Percentiles rank a stretch among this genome's conserved stretches.
Evolutionary conservation across 176 grass and related monocot genomes (phyloP).

Genomic region (Bromus sterilis): DNA sequence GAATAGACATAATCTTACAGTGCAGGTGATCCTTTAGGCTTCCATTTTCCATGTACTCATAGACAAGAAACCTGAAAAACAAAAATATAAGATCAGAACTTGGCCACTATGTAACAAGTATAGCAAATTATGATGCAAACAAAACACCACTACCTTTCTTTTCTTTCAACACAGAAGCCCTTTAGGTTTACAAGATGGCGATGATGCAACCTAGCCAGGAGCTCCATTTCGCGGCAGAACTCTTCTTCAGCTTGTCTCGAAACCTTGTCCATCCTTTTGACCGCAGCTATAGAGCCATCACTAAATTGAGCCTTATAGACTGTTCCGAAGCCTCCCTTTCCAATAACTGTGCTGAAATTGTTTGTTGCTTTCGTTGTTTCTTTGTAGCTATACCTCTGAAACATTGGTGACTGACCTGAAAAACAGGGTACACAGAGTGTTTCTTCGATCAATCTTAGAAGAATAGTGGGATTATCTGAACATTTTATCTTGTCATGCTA

Average conservation of each 20-base stretch:
- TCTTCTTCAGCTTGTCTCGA: conserved; percentile 95
- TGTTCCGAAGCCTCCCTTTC: conserved; percentile 97
- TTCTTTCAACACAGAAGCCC: conserved; percentile 82
- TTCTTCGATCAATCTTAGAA: not conserved
- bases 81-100: not conserved
- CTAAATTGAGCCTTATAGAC: conserved; percentile 79
- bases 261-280: conserved; percentile 96
- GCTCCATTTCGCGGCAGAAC: conserved; percentile 92
- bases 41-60: conserved; percentile 98
- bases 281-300: conserved; percentile 65
- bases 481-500: not conserved
- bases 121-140: not conserved
- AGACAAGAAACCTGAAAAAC: conserved; percentile 76
- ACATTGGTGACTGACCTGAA: conserved; percentile 89
- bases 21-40: conserved; percentile 96
- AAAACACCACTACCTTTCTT: conserved; percentile 51
- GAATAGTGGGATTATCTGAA: not conserved
- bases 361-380: conserved; percentile 71
- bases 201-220: conserved; percentile 91
- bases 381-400: conserved; percentile 74
- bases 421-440: not conserved
- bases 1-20: conserved; percentile 39
- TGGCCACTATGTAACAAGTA: not conserved
- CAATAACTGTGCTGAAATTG: conserved; percentile 78
- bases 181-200: conserved; percentile 94